phyloP scores from a whole-genome alignment of 2,329 filamentous ascomycete species.

The Epichloe bromicola region DNA sequence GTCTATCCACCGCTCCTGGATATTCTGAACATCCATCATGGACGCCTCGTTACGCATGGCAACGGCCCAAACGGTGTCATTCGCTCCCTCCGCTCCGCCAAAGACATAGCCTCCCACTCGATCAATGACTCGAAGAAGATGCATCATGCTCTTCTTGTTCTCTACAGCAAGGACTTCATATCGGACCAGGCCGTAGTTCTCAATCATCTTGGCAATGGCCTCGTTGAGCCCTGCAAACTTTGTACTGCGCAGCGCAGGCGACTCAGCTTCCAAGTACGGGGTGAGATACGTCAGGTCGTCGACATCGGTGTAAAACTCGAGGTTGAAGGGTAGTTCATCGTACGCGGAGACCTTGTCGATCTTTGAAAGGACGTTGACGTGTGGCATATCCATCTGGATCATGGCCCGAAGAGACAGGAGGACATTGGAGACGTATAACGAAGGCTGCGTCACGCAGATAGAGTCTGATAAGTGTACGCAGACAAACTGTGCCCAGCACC shows the following conservation, averaged over 20 bases:
- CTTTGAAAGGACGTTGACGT: conserved; percentile 93
- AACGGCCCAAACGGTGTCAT: conserved; percentile 94
- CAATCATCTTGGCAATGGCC: conserved; percentile 74
- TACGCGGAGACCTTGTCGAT: conserved; percentile 88
- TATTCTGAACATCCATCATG: conserved; percentile 70
- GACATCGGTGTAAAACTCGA: conserved; percentile 95
- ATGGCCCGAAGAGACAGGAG: conserved; percentile 89
- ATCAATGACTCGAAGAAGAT: conserved; percentile 77
- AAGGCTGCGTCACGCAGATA: conserved; percentile 84
- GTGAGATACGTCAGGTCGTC: conserved; percentile 81
- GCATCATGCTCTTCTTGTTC: conserved; percentile 95
- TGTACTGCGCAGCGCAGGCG: conserved; percentile 50
- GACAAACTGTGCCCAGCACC: conserved; percentile 51
- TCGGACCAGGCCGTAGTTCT: conserved; percentile 77
- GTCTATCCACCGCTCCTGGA: conserved; percentile 94
- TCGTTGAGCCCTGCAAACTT: conserved; percentile 80
- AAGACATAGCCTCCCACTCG: conserved; percentile 89
- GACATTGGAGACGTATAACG: conserved; percentile 87
- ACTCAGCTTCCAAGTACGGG: conserved; percentile 68
- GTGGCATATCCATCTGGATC: conserved; percentile 95
- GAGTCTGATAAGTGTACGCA: conserved; percentile 90
- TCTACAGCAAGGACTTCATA: conserved; percentile 94
- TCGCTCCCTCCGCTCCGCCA: conserved; percentile 77
- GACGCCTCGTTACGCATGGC: conserved; percentile 70
- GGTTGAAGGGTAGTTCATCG: conserved; percentile 79